Evolutionary conservation across 129 eudicot genomes (phyloP), one percentile per base, ranked within the genome.

Genomic region (Mikania micrantha): DNA sequence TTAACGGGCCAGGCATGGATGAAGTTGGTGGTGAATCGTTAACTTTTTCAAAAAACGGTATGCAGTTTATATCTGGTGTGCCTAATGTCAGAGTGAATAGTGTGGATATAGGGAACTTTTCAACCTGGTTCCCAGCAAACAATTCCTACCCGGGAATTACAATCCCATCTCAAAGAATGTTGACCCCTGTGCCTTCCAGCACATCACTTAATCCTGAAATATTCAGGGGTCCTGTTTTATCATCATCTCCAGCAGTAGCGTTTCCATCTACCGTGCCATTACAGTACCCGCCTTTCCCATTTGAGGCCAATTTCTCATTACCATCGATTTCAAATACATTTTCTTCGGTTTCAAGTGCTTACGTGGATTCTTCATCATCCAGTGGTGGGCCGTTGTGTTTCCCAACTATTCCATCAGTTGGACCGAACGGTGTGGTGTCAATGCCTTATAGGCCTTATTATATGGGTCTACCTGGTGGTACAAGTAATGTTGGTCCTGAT

Each of bases 201-300:
- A 42, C 82, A 38, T 70, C 90, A 0, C 85, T 81, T 56, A 61
- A 73, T 64, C 79, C 84, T 10, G 96, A 91, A 38, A 52, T 78
- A 4, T 88, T 79, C 47, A 72, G 89, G 45, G 91, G 78, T 7
- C 79, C 93, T 0, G 90, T 89, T 9, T 74, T 88, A 73, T 81
- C 95, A 27, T 88, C 98, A 2, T 83, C 98, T 47, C 96, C 98
- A 4, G 95, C 98, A 12, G 79, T 92, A 32, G 76, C 88, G 16
- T 85, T 79, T 58, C 76, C 68, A 4, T 54, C 87, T 48, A 61
- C 74, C 8, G 21, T 73, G 15, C 88, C 96, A 6, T 86, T 86
- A 60, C 95, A 82, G 38, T 88, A 78, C 73, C 81, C 95, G 6
- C 81, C 81, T 2, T 86, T 84, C 69, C 92, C 96, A 6, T 84